phyloP scores from a whole-genome alignment of 1,139 yeast genomes.

The Protomyces pachydermus region DNA sequence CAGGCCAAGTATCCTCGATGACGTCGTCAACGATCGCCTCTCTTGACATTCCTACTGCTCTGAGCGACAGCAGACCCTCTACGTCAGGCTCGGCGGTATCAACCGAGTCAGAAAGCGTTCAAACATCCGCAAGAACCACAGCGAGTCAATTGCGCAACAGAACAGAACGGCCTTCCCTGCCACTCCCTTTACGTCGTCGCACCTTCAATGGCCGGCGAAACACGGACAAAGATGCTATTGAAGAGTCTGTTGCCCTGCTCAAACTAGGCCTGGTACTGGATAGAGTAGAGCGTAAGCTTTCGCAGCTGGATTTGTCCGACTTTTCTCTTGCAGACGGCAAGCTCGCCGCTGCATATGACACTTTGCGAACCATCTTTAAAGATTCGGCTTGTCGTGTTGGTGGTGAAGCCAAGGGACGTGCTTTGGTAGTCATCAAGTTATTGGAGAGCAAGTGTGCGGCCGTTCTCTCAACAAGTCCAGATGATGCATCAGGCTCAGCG shows the following conservation, averaged over 20 bases:
- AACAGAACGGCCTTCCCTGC: constrained; percentile 6
- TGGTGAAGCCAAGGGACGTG: constrained; percentile 16
- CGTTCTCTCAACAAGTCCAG: not conserved
- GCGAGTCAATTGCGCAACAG: not conserved
- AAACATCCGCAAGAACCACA: not conserved
- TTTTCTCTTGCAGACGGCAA: constrained; percentile 1
- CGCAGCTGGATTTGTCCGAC: not conserved
- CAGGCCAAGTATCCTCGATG: not conserved
- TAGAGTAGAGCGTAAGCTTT: constrained; percentile 8
- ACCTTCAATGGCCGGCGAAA: constrained; percentile 18
- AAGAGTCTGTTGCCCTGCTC: constrained; percentile 17
- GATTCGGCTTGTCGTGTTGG: constrained; percentile 23
- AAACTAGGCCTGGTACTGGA: constrained; percentile 20
- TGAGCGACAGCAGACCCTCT: not conserved
- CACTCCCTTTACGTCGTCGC: constrained; percentile 2
- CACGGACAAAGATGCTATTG: constrained; percentile 12
- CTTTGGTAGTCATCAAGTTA: constrained; percentile 7
- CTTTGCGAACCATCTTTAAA: constrained; percentile 12
- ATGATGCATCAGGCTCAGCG: not conserved
- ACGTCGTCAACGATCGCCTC: not conserved
- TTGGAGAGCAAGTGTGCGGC: constrained; percentile 16
- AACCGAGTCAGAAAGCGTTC: not conserved
- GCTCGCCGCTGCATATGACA: constrained; percentile 16
- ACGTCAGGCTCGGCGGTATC: not conserved
- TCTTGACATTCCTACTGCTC: not conserved